Percentiles rank a stretch among this genome's conserved stretches.
phyloP scores from a whole-genome alignment of 345 rosid genomes.

The Mercurialis annua region DNA sequence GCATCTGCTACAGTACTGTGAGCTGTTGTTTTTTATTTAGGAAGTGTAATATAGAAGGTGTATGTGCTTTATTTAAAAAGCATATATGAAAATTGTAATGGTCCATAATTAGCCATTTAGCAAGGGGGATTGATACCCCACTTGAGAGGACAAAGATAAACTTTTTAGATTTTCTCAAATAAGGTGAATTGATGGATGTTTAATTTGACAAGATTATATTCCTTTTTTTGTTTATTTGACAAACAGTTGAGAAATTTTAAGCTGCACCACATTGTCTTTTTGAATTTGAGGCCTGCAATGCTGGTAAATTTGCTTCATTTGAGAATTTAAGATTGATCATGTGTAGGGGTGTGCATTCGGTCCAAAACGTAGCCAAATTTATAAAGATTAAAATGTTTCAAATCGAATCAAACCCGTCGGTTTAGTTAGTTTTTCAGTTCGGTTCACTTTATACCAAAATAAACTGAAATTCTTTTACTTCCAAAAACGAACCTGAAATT shows the following conservation, averaged over 20 bases:
- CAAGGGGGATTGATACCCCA: conserved; percentile 19
- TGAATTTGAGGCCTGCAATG: neutral
- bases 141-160: conserved; percentile 24
- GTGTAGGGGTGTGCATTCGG: too few species aligned
- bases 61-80: neutral
- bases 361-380: too few species aligned
- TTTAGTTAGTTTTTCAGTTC: too few species aligned
- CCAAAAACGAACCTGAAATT: too few species aligned
- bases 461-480: too few species aligned
- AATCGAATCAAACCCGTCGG: too few species aligned
- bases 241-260: neutral
- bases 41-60: conserved; percentile 4
- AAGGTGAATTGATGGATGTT: neutral
- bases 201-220: conserved; percentile 5
- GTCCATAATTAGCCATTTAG: neutral
- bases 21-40: neutral
- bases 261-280: neutral
- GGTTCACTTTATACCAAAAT: too few species aligned
- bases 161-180: conserved; percentile 18
- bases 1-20: neutral
- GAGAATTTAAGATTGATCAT: too few species aligned
- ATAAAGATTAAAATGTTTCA: too few species aligned
- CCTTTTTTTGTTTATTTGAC: neutral
- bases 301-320: neutral
- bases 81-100: conserved; percentile 8